Conservation (phyloP, 768 basidiomycete genomes). For the Suillus hirtellus region DNA sequence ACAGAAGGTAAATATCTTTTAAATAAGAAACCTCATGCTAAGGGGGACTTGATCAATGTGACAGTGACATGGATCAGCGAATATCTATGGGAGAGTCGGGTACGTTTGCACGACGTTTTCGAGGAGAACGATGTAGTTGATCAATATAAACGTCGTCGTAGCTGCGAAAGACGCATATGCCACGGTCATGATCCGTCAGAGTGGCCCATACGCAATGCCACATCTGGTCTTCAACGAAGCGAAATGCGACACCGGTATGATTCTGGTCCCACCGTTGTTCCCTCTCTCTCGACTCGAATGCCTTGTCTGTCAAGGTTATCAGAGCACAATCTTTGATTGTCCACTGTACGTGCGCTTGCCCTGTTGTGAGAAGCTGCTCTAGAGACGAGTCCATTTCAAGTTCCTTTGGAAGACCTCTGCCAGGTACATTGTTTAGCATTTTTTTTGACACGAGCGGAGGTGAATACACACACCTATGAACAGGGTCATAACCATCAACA, state of each 20-base stretch:
- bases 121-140: constrained; percentile 42
- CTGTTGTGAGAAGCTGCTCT: constrained; percentile 42
- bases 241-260: constrained; percentile 49
- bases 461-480: constrained; percentile 34
- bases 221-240: constrained; percentile 45
- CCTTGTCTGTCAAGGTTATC: constrained; percentile 58
- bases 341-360: constrained; percentile 34
- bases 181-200: constrained; percentile 51
- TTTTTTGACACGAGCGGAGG: background rate
- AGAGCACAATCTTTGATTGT: constrained; percentile 54
- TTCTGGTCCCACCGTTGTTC: constrained; percentile 37
- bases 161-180: constrained; percentile 52
- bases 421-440: constrained; percentile 1
- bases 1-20: background rate
- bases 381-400: constrained; percentile 52
- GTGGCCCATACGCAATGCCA: constrained; percentile 73
- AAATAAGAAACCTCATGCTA: background rate
- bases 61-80: constrained; percentile 16
- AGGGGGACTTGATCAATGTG: background rate
- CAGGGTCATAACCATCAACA: constrained; percentile 65
- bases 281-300: constrained; percentile 44
- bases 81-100: constrained; percentile 25
- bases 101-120: constrained; percentile 32
- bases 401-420: constrained; percentile 53
- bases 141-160: constrained; percentile 63